A percentile compares a stretch with the other conserved stretches of the same genome.
phyloP scores from a whole-genome alignment of 805 yeast genomes.

The Ogataea zsoltii region DNA sequence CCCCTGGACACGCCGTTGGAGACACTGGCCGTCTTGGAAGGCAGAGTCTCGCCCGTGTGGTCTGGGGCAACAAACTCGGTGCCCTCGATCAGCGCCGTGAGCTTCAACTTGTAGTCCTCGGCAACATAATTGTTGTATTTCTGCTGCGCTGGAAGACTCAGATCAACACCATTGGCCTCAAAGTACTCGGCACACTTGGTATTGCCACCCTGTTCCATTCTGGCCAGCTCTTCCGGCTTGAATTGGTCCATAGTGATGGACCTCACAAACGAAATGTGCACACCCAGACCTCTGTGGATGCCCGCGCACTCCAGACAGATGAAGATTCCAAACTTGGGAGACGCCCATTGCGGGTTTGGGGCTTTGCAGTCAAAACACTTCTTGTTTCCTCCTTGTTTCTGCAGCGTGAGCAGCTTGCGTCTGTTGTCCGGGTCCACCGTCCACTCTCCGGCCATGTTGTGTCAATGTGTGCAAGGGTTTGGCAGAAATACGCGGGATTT shows the following conservation, averaged over 20 bases:
- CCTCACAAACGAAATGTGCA: conserved; percentile 93
- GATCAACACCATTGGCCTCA: conserved; percentile 67
- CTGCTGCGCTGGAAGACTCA: conserved; percentile 58
- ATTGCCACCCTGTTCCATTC: conserved; percentile 96
- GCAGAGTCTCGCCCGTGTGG: conserved; percentile 49
- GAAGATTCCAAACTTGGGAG: conserved; percentile 96
- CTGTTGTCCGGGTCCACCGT: conserved; percentile 93
- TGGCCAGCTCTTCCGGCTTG: conserved; percentile 82
- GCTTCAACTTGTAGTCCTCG: conserved; percentile 85
- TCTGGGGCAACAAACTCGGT: conserved; percentile 66
- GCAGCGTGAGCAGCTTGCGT: conserved; percentile 72
- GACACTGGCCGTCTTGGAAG: conserved; percentile 26
- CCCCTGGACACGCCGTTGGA: not conserved
- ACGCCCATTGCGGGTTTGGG: conserved; percentile 99
- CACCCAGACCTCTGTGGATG: conserved; percentile 91
- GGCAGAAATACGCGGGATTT: not conserved
- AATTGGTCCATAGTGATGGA: conserved; percentile 98
- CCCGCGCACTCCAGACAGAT: conserved; percentile 99
- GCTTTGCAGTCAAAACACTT: conserved; percentile 93
- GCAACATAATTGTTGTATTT: conserved; percentile 91
- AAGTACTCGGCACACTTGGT: conserved; percentile 70
- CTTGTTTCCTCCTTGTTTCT: conserved; percentile 79
- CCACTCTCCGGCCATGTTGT: conserved; percentile 60
- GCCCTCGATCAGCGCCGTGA: conserved; percentile 76
- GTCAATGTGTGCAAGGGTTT: not conserved